Percentiles rank a stretch among this genome's conserved stretches.
Conservation (phyloP, 768 basidiomycete genomes). For the Russula brevipes region DNA sequence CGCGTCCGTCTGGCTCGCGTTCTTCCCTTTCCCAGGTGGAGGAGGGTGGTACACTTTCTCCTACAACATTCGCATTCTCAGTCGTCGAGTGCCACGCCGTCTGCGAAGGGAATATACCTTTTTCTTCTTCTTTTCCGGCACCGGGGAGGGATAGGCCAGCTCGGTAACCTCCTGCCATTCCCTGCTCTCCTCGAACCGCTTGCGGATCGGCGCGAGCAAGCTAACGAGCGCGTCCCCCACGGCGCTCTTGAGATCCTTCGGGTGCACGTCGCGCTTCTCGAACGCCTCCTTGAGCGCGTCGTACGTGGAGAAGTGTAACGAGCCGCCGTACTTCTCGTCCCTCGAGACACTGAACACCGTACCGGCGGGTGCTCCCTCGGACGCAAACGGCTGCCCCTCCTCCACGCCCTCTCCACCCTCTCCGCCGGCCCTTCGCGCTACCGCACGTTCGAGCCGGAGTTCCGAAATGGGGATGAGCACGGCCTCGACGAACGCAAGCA, state of each 20-base stretch:
- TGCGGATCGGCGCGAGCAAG: conserved; percentile 76
- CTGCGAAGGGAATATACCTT: conserved; percentile 29
- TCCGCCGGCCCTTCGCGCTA: conserved; percentile 29
- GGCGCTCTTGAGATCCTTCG: conserved; percentile 79
- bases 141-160: conserved; percentile 79
- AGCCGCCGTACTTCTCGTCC: conserved; percentile 77
- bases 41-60: conserved; percentile 81
- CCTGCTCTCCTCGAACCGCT: conserved; percentile 65
- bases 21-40: conserved; percentile 73
- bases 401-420: conserved; percentile 42
- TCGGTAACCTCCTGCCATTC: conserved; percentile 77
- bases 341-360: conserved; percentile 76
- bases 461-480: conserved; percentile 87
- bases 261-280: conserved; percentile 71
- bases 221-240: conserved; percentile 69
- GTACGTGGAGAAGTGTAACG: conserved; percentile 66
- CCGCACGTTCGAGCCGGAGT: conserved; percentile 51
- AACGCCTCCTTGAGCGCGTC: conserved; percentile 70
- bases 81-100: not conserved
- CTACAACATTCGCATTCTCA: conserved; percentile 34
- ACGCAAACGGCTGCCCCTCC: conserved; percentile 56
- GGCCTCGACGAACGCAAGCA: conserved; percentile 71
- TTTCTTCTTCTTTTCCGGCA: conserved; percentile 64
- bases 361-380: conserved; percentile 67
- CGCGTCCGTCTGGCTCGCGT: conserved; percentile 31